Evolutionary conservation across 257 asterid species (phyloP), one percentile per base, ranked within the genome.

Genomic region (Capsicum chinense): DNA sequence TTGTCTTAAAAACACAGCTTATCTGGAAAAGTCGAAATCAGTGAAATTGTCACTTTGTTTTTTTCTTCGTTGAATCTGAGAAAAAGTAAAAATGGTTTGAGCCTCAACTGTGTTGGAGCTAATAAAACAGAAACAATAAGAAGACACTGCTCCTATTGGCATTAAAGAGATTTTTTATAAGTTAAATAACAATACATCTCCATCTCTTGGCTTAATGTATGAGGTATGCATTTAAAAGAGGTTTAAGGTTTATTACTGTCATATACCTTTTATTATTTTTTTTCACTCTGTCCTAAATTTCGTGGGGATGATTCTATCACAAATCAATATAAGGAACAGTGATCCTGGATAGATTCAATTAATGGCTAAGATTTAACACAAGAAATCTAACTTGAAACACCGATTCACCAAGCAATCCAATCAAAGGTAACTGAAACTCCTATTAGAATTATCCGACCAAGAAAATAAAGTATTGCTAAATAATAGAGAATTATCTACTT

Each of bases 1-100:
- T 50, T 69, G 14, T 13, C 56, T 69, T 39, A 16, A 39, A 69
- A 39, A 68, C 54, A 39, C 76, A 39, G 16, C 14, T 39, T 39
- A 16, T 69, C 78, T 69, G 78, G 78, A 69, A 69, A 68, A 69
- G 78, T 39, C 33, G 39, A 39, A 7, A 56, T 56, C 13, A 56
- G 59, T 69, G 54, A 69, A 39, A 15, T 69, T 37, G 78, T 69
- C 54, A 16, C 78, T 16, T 7, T 2, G 3, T 39, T 68, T 68
- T 68, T 68, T 68, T 0, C 52, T 68, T 37, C 15, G 54, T 17
- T 1, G 50, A 39, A 69, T 15, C 68, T 62, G 37, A 62, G 37
- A 62, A 19, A 8, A 62, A 62, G 37, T n/a, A 60, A 35, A 62
- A 62, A 9, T 62, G 68, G 9, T 19, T 62, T 62, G 37, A 62